Percentiles rank a stretch among this genome's conserved stretches.
phyloP scores from a whole-genome alignment of 805 yeast species.

The Kuraishia ogatae region DNA sequence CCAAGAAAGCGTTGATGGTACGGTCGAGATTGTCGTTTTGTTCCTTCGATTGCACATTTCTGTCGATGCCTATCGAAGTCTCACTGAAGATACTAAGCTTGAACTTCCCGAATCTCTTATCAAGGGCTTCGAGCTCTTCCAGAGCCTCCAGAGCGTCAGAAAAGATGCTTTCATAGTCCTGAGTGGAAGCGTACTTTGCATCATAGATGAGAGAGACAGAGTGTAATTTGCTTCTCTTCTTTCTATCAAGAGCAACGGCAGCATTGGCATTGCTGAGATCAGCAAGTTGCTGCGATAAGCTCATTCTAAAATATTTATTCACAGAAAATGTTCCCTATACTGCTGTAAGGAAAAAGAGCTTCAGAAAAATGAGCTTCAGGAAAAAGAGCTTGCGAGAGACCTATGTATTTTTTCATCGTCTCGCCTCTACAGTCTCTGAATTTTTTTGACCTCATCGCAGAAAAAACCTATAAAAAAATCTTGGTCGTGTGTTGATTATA shows the following conservation, averaged over 20 bases:
- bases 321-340: too few relatives aligned
- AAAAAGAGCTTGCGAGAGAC: neutral
- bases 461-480: neutral
- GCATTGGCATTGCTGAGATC: constrained; percentile 55
- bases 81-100: constrained; percentile 72
- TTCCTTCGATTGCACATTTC: constrained; percentile 74
- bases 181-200: constrained; percentile 83
- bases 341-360: neutral
- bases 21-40: constrained; percentile 65
- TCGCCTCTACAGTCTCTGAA: neutral
- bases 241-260: constrained; percentile 77
- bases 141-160: constrained; percentile 69
- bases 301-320: neutral
- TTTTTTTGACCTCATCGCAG: neutral
- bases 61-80: constrained; percentile 69
- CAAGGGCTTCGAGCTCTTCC: constrained; percentile 61
- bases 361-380: too few relatives aligned
- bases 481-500: neutral
- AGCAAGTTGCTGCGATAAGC: constrained; percentile 72
- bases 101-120: constrained; percentile 67
- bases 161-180: constrained; percentile 80
- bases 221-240: constrained; percentile 78
- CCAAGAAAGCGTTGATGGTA: constrained; percentile 67
- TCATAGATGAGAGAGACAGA: constrained; percentile 84
- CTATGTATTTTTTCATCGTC: neutral